Evolutionary conservation across 2,329 filamentous ascomycete genomes (phyloP), one percentile per base, ranked within the genome.

Genomic region (Xylariaceae sp.): DNA sequence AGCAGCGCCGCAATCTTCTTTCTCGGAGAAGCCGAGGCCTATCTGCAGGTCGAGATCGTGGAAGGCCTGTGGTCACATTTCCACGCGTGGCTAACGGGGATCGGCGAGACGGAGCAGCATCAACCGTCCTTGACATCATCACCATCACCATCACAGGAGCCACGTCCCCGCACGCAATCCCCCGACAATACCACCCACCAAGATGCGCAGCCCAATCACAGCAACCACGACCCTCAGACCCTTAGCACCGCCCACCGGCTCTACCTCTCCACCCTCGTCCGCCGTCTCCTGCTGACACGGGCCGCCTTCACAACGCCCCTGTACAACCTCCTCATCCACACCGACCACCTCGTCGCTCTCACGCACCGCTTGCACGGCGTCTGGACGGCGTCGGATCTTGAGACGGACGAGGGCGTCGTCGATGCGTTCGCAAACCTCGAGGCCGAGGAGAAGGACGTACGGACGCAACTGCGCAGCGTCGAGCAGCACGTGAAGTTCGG

Each of bases 11-110:
- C 90, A 1, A 84, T 96, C 3, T 97, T 96, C 75, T 89, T 97
- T 66, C 79, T 97, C 2, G 90, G 89, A 0, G 92, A 97, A 71
- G 88, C 90, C 11, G 89, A 93, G 66, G 86, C 86, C 2, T 97
- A 96, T 68, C 85, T 97, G 50, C 93, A 97, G 72, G 90, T 89
- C 1, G 92, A 96, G 70, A 87, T 97, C 5, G 87, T 97, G 11
- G 84, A 87, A 61, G 86, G 87, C 37, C 86, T 90, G 1, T 97
- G 92, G 85, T 82, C 87, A 13, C 86, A 89, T 55, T 92, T 97
- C 67, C 83, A 88, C 56, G 73, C 74, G 11, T 97, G 92, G 91
- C 78, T 96, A 15, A 79, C 78, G 9, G 76, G 76, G 3, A 72
- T 74, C 39, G 67, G 71, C 51, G 70, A 72, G 34, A 65, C 56